Conservation (phyloP, 768 basidiomycete genomes). For the Boletellus ananas region DNA sequence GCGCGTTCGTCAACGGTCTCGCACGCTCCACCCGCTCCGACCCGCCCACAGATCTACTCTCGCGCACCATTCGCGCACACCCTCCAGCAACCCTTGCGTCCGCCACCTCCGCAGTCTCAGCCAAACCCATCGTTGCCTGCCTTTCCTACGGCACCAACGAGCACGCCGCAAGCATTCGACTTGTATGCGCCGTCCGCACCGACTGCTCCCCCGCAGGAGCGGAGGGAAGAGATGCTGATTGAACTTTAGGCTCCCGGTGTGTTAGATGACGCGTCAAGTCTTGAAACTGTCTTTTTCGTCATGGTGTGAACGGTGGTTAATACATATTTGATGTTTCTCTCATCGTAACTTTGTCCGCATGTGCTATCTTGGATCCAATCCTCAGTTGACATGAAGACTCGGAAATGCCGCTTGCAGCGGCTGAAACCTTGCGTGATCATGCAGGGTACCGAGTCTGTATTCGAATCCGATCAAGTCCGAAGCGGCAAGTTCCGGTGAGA, state of each 20-base stretch:
- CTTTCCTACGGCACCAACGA: constrained; percentile 65
- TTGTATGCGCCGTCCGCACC: constrained; percentile 48
- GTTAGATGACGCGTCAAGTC: not conserved
- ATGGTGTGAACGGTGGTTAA: not conserved
- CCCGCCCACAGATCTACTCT: constrained; percentile 5
- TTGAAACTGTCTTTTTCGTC: not conserved
- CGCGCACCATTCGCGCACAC: constrained; percentile 4
- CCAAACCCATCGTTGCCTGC: constrained; percentile 41
- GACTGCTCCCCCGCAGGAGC: constrained; percentile 48
- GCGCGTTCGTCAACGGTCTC: constrained; percentile 23
- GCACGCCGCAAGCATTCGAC: constrained; percentile 50
- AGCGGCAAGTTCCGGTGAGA: no score
- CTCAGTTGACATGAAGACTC: no score
- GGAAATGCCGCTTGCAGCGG: no score
- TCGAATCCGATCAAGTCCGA: no score
- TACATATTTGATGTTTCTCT: not conserved
- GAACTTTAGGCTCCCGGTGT: constrained; percentile 28
- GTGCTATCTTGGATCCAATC: no score
- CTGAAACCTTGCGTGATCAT: no score
- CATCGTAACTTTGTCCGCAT: no score
- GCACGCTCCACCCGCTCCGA: constrained; percentile 9
- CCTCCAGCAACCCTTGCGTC: constrained; percentile 8
- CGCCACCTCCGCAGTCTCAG: constrained; percentile 15
- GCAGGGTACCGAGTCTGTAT: no score
- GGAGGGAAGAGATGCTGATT: constrained; percentile 57